These are phyloP conservation scores for Linum tenue DNA, from an alignment of 345 rosid species.

Conservation along the genomic window DNA sequence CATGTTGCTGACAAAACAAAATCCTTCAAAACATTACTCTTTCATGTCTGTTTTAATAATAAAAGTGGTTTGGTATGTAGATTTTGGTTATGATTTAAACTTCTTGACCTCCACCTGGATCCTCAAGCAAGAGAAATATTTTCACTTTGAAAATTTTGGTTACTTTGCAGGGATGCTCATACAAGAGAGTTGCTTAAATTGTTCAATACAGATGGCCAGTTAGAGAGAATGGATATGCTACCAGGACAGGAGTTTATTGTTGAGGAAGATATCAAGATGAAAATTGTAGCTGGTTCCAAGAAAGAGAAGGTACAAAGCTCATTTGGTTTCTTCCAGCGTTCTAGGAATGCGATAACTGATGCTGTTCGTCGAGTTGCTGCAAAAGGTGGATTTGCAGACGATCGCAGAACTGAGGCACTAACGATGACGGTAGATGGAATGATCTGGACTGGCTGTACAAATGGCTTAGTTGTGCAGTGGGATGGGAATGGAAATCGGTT, in stretches of 20 bases:
- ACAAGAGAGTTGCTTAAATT: slow-evolving; percentile 81
- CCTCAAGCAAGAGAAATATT: not conserved
- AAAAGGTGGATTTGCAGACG: slow-evolving; percentile 67
- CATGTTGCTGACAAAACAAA: too few relatives aligned
- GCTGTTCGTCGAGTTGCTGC: slow-evolving; percentile 94
- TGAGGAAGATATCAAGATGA: slow-evolving; percentile 1
- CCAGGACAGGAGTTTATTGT: not conserved
- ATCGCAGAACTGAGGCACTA: slow-evolving; percentile 75
- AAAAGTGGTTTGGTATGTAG: too few relatives aligned
- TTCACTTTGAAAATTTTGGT: not conserved
- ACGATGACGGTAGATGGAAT: slow-evolving; percentile 69
- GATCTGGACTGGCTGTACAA: slow-evolving; percentile 87
- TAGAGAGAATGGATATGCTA: slow-evolving; percentile 52
- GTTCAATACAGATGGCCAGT: slow-evolving; percentile 82
- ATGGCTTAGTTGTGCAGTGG: slow-evolving; percentile 84
- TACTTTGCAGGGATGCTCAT: slow-evolving; percentile 52
- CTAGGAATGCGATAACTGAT: slow-evolving; percentile 87
- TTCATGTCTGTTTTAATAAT: too few relatives aligned
- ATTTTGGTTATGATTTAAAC: not conserved
- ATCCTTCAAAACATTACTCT: too few relatives aligned
- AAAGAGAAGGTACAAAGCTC: slow-evolving; percentile 81
- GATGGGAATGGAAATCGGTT: slow-evolving; percentile 76
- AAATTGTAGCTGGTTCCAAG: slow-evolving; percentile 20
- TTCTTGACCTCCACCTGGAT: not conserved
- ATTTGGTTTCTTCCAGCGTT: slow-evolving; percentile 62